Conservation (phyloP, 257 asterid species). For the Dorcoceras hygrometricum region DNA sequence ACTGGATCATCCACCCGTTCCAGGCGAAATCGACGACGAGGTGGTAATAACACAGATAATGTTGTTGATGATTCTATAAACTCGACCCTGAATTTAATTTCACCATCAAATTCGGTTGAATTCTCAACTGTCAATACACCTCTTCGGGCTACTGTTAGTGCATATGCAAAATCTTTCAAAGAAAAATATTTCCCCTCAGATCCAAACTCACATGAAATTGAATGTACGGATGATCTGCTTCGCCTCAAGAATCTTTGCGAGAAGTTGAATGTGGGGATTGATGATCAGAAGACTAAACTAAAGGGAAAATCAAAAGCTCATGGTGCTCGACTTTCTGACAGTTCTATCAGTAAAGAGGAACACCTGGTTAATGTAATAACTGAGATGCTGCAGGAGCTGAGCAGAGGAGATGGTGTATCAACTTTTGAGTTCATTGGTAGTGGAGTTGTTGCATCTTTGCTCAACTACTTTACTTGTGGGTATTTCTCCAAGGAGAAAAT, state of each 20-base stretch:
- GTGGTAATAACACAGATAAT: slow-evolving; percentile 55
- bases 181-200: slow-evolving; percentile 82
- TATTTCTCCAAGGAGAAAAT: slow-evolving; percentile 70
- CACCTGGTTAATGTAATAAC: slow-evolving; percentile 60
- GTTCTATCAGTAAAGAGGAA: slow-evolving; percentile 60
- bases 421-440: slow-evolving; percentile 97
- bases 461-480: slow-evolving; percentile 87
- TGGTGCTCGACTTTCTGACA: slow-evolving; percentile 44
- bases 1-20: slow-evolving; percentile 77
- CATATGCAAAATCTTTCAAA: slow-evolving; percentile 80
- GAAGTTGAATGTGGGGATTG: slow-evolving; percentile 60
- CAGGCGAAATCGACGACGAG: slow-evolving; percentile 78
- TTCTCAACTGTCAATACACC: slow-evolving; percentile 52
- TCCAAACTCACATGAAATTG: slow-evolving; percentile 62
- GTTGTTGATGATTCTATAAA: slow-evolving; percentile 53
- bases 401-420: slow-evolving; percentile 94
- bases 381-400: slow-evolving; percentile 82
- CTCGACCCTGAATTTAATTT: slow-evolving; percentile 39
- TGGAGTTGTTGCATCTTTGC: slow-evolving; percentile 82
- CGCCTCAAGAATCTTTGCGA: slow-evolving; percentile 76
- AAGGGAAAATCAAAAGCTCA: slow-evolving; percentile 90
- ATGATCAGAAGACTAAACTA: slow-evolving; percentile 59
- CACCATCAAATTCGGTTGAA: slow-evolving; percentile 56
- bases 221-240: slow-evolving; percentile 79
- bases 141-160: slow-evolving; percentile 69